Evolutionary conservation across 2,329 filamentous ascomycete genomes (phyloP), one percentile per base, ranked within the genome.

Genomic region (Tricladium varicosporioides): DNA sequence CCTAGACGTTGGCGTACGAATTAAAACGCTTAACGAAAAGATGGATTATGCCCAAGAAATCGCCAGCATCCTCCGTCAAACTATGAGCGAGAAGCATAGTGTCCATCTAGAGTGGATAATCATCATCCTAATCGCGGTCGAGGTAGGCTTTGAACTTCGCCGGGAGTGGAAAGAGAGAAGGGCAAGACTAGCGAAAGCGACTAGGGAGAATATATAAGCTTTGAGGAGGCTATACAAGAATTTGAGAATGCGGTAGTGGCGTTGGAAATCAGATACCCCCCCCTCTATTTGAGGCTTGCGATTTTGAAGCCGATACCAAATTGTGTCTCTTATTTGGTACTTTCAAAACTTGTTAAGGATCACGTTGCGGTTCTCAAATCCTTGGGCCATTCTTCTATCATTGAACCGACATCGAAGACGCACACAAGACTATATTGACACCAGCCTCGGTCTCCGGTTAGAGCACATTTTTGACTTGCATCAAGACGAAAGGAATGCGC

Each of bases 21-120:
- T 97, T 75, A 90, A 89, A 67, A 86, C 91, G 15, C 75, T 97
- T 65, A 99, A 99, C 72, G 91, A 96, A 75, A 96, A 96, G 76
- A 95, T 99, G 84, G 93, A 96, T 69, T 97, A 99, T 71, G 94
- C 93, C 1, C 90, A 94, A 69, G 93, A 97, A 72, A 97, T 97
- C 71, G 92, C 94, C 5, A 90, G 81, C 52, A 92, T 97, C 14
- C 75, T 97, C 60, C 81, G 94, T 57, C 91, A 97, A 72, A 86
- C 92, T 70, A 80, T 95, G 54, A 95, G 89, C 70, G 92, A 97
- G 77, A 91, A 91, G 71, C 92, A 97, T 70, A 89, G 91, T 14
- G 84, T 92, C 31, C 81, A 91, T 54, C 79, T 99, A 10, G 94
- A 97, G 75, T 93, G 91, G 88, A 95, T 95, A 66, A 97, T 99